phyloP scores from a whole-genome alignment of 345 rosid genomes.

The Hevea brasiliensis region DNA sequence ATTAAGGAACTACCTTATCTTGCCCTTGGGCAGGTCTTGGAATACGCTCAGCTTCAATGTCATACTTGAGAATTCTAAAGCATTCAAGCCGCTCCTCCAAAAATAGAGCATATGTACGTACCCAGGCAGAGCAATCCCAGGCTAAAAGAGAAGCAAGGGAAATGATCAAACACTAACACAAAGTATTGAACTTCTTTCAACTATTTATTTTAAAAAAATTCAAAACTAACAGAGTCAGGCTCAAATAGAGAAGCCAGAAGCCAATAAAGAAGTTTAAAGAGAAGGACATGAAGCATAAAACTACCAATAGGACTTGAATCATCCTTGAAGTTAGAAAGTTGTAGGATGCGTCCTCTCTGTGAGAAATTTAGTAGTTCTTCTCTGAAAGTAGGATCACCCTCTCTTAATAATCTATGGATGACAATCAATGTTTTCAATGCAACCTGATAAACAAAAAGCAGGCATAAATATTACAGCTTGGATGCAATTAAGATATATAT shows the following conservation, averaged over 20 bases:
- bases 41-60: slow-evolving; percentile 90
- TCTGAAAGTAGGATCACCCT: slow-evolving; percentile 92
- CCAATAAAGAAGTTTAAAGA: not conserved
- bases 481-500: too few relatives aligned
- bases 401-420: slow-evolving; percentile 82
- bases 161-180: not conserved
- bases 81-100: slow-evolving; percentile 97
- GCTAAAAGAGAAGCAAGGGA: slow-evolving; percentile 41
- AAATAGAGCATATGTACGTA: slow-evolving; percentile 89
- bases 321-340: slow-evolving; percentile 94
- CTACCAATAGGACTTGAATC: slow-evolving; percentile 94
- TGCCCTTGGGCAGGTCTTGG: slow-evolving; percentile 77
- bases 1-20: slow-evolving; percentile 56
- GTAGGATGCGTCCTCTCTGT: slow-evolving; percentile 80
- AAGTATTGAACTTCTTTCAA: not conserved
- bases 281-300: not conserved
- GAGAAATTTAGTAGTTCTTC: slow-evolving; percentile 83
- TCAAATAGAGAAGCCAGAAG: not conserved
- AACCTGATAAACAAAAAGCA: slow-evolving; percentile 50
- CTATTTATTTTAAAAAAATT: not conserved
- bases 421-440: slow-evolving; percentile 90
- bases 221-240: not conserved
- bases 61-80: slow-evolving; percentile 83
- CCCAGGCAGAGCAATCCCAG: slow-evolving; percentile 99
- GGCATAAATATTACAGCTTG: not conserved